phyloP scores from a whole-genome alignment of 108 stramenopile genomes.

The Cyclotella kingstonii region DNA sequence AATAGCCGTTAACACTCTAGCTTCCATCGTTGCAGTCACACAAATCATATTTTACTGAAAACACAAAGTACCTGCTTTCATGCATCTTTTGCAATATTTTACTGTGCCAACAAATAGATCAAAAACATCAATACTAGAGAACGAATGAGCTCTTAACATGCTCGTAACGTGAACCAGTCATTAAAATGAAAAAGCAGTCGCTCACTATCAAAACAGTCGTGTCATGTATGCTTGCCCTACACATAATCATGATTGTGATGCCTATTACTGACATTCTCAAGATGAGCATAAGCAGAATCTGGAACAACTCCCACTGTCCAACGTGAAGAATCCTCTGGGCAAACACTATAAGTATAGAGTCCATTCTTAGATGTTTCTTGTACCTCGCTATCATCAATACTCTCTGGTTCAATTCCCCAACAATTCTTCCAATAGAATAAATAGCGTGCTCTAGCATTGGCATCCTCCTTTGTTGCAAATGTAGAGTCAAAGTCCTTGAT shows the following conservation, averaged over 20 bases:
- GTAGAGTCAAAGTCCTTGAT: slow-evolving; percentile 23
- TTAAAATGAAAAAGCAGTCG: too few species aligned
- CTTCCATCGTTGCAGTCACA: too few species aligned
- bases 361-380: slow-evolving; percentile 14
- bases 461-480: slow-evolving; percentile 19
- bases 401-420: slow-evolving; percentile 11
- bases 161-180: too few species aligned
- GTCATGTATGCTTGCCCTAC: too few species aligned
- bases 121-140: too few species aligned
- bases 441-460: slow-evolving; percentile 25
- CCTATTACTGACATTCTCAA: slow-evolving; percentile 3
- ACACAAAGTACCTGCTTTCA: too few species aligned
- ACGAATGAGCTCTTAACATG: too few species aligned
- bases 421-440: slow-evolving; percentile 29
- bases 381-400: slow-evolving; percentile 6
- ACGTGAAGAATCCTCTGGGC: slow-evolving; percentile 12
- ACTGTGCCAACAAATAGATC: too few species aligned
- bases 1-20: too few species aligned
- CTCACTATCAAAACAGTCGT: too few species aligned
- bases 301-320: slow-evolving; percentile 21
- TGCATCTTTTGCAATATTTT: too few species aligned
- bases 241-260: slow-evolving; percentile 5
- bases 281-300: slow-evolving; percentile 6
- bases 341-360: background rate
- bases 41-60: too few species aligned